Conservation (phyloP, 495 filamentous ascomycete species). For the Cairneyella variabilis region DNA sequence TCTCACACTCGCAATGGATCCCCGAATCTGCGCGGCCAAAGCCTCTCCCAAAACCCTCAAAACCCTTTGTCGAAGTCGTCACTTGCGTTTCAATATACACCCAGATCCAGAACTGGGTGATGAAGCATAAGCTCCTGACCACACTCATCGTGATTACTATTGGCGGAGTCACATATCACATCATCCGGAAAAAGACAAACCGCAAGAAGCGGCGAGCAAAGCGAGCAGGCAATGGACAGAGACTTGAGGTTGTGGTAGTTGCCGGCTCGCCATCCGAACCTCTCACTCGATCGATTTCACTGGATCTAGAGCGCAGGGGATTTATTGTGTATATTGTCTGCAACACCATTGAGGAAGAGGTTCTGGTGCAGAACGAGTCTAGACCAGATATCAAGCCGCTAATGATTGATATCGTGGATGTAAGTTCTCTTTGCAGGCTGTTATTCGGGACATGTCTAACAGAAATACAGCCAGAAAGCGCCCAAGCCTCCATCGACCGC, state of each 20-base stretch:
- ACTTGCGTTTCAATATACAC: slow-evolving; percentile 36
- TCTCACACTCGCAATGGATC: slow-evolving; percentile 64
- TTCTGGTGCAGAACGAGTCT: slow-evolving; percentile 67
- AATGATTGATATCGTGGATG: slow-evolving; percentile 77
- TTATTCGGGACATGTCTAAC: slow-evolving; percentile 21
- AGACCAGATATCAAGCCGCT: slow-evolving; percentile 77
- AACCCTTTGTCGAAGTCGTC: slow-evolving; percentile 29
- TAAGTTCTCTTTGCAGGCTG: slow-evolving; percentile 31
- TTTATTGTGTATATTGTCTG: slow-evolving; percentile 92
- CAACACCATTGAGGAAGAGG: slow-evolving; percentile 74
- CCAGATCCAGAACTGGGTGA: slow-evolving; percentile 57
- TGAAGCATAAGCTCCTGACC: slow-evolving; percentile 63
- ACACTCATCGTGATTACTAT: slow-evolving; percentile 64
- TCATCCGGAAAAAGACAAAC: slow-evolving; percentile 56
- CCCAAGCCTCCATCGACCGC: slow-evolving; percentile 56
- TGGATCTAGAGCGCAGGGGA: slow-evolving; percentile 85
- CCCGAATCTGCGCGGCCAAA: slow-evolving; percentile 60
- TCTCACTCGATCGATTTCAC: slow-evolving; percentile 70
- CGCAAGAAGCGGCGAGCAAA: slow-evolving; percentile 69
- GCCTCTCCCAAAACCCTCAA: slow-evolving; percentile 42
- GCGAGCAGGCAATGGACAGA: slow-evolving; percentile 75
- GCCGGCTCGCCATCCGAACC: slow-evolving; percentile 79
- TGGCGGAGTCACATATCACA: slow-evolving; percentile 62
- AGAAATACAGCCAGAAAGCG: slow-evolving; percentile 37
- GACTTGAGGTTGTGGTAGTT: slow-evolving; percentile 86